A percentile compares a stretch with the other conserved stretches of the same genome.
Conservation (phyloP, 2,329 filamentous ascomycete genomes). For the Aspergillus intermedius region DNA sequence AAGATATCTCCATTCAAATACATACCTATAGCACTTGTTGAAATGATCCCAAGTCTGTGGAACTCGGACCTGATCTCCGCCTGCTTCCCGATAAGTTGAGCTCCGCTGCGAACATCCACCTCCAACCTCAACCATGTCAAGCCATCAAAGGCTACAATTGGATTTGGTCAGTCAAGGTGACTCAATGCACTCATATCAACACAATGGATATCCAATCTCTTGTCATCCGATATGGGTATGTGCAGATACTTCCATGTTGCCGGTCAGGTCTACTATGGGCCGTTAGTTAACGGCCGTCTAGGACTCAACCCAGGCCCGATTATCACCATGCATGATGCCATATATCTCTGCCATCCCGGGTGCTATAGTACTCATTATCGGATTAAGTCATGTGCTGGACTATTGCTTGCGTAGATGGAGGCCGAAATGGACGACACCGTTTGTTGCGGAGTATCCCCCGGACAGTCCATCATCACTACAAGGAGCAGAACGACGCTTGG, state of each 20-base stretch:
- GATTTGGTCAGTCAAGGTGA: background rate
- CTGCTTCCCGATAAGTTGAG: background rate
- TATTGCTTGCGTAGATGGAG: conserved; percentile 20
- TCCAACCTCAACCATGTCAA: background rate
- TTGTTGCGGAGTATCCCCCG: conserved; percentile 41
- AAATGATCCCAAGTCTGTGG: background rate
- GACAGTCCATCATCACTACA: conserved; percentile 26
- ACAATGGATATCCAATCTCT: background rate
- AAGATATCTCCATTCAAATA: background rate
- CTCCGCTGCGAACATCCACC: background rate
- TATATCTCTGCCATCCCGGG: conserved; percentile 28
- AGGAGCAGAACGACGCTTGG: conserved; percentile 20
- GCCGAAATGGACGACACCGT: conserved; percentile 48
- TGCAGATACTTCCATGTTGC: background rate
- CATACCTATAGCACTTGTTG: background rate
- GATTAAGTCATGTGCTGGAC: conserved; percentile 22
- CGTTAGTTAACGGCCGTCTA: conserved; percentile 9
- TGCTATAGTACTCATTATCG: conserved; percentile 19
- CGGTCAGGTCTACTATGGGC: background rate
- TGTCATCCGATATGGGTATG: conserved; percentile 17
- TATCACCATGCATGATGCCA: conserved; percentile 29
- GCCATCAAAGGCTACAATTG: background rate
- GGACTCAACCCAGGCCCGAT: conserved; percentile 32
- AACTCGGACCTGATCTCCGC: background rate
- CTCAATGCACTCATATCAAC: background rate